phyloP scores from a whole-genome alignment of 805 yeast species.

The Saccharomyces mikatae region DNA sequence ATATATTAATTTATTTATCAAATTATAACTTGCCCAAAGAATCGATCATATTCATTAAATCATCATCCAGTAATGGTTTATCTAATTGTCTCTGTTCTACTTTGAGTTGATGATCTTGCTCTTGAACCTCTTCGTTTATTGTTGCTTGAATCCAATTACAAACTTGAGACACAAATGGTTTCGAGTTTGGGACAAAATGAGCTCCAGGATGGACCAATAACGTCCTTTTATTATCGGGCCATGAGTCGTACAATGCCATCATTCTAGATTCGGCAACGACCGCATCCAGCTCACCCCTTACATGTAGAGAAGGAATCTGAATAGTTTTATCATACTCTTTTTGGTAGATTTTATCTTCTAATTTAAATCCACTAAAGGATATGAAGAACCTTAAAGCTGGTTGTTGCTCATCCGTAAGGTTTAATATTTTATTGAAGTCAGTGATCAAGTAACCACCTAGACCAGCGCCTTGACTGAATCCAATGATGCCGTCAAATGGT shows the following conservation, averaged over 20 bases:
- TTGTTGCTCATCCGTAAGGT: constrained; percentile 32
- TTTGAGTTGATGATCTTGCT: background rate
- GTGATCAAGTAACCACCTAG: constrained; percentile 56
- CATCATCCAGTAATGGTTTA: constrained; percentile 26
- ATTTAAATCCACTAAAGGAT: constrained; percentile 58
- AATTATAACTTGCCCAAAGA: constrained; percentile 31
- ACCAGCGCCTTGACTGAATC: constrained; percentile 93
- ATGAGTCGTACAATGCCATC: constrained; percentile 45
- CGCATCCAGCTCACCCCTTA: constrained; percentile 81
- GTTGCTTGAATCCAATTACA: constrained; percentile 27
- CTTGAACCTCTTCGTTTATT: background rate
- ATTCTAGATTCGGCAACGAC: constrained; percentile 71
- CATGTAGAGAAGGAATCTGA: constrained; percentile 48
- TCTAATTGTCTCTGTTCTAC: constrained; percentile 1
- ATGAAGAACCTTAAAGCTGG: constrained; percentile 58
- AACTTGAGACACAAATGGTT: constrained; percentile 32
- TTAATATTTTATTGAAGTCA: constrained; percentile 40
- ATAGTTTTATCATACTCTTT: constrained; percentile 17
- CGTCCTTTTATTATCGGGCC: constrained; percentile 36
- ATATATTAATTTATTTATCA: background rate
- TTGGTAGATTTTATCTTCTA: constrained; percentile 23
- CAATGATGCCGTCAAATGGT: constrained; percentile 78
- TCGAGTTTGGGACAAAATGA: constrained; percentile 89
- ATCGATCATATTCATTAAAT: constrained; percentile 33
- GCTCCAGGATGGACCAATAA: constrained; percentile 85